These are phyloP conservation scores for Shiraia sp. DNA, from an alignment of 2,329 filamentous ascomycete species.

Conservation along the genomic window DNA sequence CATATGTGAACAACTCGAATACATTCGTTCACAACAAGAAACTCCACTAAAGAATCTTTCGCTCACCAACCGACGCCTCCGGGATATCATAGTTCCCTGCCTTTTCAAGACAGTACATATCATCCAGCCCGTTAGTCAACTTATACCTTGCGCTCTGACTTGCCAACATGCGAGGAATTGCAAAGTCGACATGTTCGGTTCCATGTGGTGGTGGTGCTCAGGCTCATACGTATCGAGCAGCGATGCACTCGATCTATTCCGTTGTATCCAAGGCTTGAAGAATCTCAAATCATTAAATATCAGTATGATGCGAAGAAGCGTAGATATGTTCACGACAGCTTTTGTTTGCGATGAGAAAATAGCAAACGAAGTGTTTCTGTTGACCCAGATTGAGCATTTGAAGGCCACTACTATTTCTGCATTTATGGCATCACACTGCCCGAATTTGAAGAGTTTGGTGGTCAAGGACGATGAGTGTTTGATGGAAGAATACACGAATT, in stretches of 20 bases:
- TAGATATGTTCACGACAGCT: conserved; percentile 17
- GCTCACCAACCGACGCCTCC: conserved; percentile 13
- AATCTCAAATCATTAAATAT: conserved; percentile 13
- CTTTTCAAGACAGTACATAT: conserved; percentile 18
- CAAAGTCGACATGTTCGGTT: conserved; percentile 22
- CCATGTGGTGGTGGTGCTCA: conserved; percentile 22
- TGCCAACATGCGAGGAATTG: conserved; percentile 8
- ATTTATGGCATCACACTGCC: conserved; percentile 16
- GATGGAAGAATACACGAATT: conserved; percentile 14
- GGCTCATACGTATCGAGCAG: conserved; percentile 15
- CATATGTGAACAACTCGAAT: conserved; percentile 14
- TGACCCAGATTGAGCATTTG: conserved; percentile 7
- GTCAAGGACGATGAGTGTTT: conserved; percentile 15
- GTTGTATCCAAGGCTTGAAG: conserved; percentile 6
- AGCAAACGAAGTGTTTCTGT: conserved; percentile 3
- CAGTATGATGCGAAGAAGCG: conserved; percentile 22
- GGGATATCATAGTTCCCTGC: conserved; percentile 7
- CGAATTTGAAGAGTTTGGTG: conserved; percentile 8
- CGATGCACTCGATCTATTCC: conserved; percentile 19
- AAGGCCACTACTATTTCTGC: conserved; percentile 11
- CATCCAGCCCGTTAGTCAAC: conserved; percentile 16
- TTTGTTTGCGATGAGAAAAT: conserved; percentile 7
- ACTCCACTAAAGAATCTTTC: conserved; percentile 14
- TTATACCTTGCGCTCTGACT: conserved; percentile 4
- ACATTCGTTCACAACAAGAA: neutral